Evolutionary conservation across 2,329 filamentous ascomycete species (phyloP).

Genomic region (Sporothrix variecibatus): DNA sequence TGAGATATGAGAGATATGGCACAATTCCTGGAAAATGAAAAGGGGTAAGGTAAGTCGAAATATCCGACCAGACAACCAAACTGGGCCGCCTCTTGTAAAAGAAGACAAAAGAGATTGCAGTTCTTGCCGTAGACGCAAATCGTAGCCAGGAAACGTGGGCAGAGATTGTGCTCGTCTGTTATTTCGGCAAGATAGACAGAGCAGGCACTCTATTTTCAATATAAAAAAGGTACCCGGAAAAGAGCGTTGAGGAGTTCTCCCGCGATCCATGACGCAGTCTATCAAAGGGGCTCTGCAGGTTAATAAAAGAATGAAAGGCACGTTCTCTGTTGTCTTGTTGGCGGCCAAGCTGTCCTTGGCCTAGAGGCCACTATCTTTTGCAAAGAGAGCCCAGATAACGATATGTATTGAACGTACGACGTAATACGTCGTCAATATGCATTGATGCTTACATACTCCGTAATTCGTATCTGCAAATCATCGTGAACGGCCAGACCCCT

Average conservation of each 20-base stretch:
- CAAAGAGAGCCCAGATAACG: no score
- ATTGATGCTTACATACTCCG: background rate
- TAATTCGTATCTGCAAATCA: conserved; percentile 10
- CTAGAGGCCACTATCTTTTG: no score
- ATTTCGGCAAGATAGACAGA: background rate
- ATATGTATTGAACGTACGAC: background rate
- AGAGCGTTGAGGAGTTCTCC: background rate
- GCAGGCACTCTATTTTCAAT: background rate
- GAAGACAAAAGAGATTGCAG: background rate
- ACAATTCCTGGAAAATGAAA: background rate
- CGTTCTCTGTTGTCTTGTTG: background rate
- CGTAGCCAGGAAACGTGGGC: background rate
- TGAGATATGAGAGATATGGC: background rate
- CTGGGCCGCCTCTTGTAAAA: background rate
- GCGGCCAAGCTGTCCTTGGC: background rate
- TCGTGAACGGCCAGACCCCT: background rate
- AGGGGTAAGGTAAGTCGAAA: background rate
- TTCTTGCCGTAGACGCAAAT: background rate
- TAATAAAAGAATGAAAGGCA: background rate
- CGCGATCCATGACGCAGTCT: background rate
- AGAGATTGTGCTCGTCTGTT: background rate
- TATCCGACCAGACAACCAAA: background rate
- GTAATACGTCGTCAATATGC: background rate
- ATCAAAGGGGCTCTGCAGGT: background rate
- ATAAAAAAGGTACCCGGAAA: background rate